Evolutionary conservation across 2,329 filamentous ascomycete species (phyloP), one percentile per base, ranked within the genome.

Genomic region (Fusarium sp.): DNA sequence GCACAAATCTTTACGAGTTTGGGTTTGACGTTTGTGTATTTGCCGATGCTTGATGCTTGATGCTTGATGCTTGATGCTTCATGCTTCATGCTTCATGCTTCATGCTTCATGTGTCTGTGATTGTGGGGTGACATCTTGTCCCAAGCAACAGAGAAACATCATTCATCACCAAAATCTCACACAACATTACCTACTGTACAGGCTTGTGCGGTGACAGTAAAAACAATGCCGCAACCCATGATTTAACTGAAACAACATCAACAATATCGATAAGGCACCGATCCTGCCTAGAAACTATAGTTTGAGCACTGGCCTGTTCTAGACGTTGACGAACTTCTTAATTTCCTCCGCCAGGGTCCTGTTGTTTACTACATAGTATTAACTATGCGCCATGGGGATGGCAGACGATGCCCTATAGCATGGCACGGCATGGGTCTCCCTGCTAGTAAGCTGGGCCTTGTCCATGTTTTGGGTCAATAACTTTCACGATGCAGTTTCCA

Each of bases 401-500:
- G 38, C 56, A 69, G 55, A 62, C 46, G 52, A 60, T 64, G 56
- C 62, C 68, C 43, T 10, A 36, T 36, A 46, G 17, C 21, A 28
- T 45, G 34, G 38, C 38, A 51, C 28, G 32, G 28, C 66, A 70
- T 67, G 70, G 70, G 68, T 68, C 61, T 66, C 68, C 68, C 68
- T 63, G 44, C 32, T 50, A 50, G 63, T 57, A 56, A 56, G 49
- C 38, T 48, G 46, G 39, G 32, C 49, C 55, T 42, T 55, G 67
- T 56, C 65, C 61, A 58, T 42, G 46, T 39, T 58, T 59, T 56
- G 55, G 26, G 26, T 28, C 26, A 43, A 59, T 62, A 55, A 55
- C 57, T 48, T 69, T 56, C 53, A 62, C 61, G 54, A 62, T 65
- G 24, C 50, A 62, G 66, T 71, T 69, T 63, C 70, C 68, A 68